Percentiles rank a stretch among this genome's conserved stretches.
Conservation (phyloP, 805 yeast genomes). For the Phaffomyces opuntiae region DNA sequence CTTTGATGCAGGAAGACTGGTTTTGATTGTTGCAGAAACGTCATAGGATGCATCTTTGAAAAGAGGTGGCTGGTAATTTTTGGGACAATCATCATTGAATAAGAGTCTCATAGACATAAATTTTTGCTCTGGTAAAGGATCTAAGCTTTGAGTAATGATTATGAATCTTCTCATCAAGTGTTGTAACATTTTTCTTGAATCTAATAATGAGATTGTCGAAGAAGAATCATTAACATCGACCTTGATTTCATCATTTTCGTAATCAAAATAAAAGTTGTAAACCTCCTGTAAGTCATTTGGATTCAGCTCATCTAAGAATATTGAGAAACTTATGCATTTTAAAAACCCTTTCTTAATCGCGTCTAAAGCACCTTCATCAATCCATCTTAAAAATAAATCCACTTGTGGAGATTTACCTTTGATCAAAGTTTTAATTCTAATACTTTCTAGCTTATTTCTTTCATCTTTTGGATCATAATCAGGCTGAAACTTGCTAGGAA, state of each 20-base stretch:
- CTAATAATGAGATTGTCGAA: constrained; percentile 18
- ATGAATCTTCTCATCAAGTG: constrained; percentile 45
- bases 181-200: constrained; percentile 39
- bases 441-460: constrained; percentile 27
- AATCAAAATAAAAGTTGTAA: constrained; percentile 42
- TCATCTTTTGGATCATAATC: constrained; percentile 19
- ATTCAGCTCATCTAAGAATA: constrained; percentile 34
- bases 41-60: constrained; percentile 37
- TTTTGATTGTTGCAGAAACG: constrained; percentile 29
- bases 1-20: constrained; percentile 6
- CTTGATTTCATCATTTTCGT: constrained; percentile 26
- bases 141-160: constrained; percentile 45
- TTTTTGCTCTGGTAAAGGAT: constrained; percentile 41
- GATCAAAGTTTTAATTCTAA: constrained; percentile 41
- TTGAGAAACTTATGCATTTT: constrained; percentile 38
- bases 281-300: constrained; percentile 42
- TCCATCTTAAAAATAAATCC: constrained; percentile 46
- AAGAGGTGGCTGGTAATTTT: constrained; percentile 41
- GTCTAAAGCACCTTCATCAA: constrained; percentile 43
- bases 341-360: constrained; percentile 37
- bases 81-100: constrained; percentile 42
- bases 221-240: constrained; percentile 19
- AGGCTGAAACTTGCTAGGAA: constrained; percentile 28
- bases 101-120: constrained; percentile 41
- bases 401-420: constrained; percentile 40